These are phyloP conservation scores for Neohortaea acidophila DNA, from an alignment of 495 filamentous ascomycete genomes.

Conservation along the genomic window DNA sequence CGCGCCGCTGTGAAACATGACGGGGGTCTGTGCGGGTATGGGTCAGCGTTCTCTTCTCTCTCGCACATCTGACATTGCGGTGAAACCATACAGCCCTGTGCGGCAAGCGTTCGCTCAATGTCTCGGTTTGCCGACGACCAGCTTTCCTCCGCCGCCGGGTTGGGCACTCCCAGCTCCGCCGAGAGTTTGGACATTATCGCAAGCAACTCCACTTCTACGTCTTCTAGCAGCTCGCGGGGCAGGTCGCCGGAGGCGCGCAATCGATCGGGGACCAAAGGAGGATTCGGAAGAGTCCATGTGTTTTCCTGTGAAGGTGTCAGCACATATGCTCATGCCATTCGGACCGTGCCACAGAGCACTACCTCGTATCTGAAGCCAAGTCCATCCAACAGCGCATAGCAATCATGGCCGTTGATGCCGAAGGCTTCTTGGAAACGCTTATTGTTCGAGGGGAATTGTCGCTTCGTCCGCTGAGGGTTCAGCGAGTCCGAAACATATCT, in stretches of 20 bases:
- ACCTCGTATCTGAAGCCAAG: slow-evolving; percentile 40
- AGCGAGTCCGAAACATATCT: slow-evolving; percentile 50
- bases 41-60: too few relatives aligned
- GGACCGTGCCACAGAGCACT: not conserved
- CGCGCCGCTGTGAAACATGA: slow-evolving; percentile 3
- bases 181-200: slow-evolving; percentile 8
- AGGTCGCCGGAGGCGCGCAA: slow-evolving; percentile 6
- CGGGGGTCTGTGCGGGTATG: slow-evolving; percentile 6
- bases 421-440: slow-evolving; percentile 58
- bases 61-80: not conserved
- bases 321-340: not conserved
- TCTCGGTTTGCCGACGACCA: slow-evolving; percentile 11
- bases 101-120: slow-evolving; percentile 13
- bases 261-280: slow-evolving; percentile 2
- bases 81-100: slow-evolving; percentile 12
- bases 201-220: slow-evolving; percentile 13
- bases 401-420: slow-evolving; percentile 44
- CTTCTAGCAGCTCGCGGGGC: slow-evolving; percentile 12
- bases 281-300: slow-evolving; percentile 10
- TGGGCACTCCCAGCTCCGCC: slow-evolving; percentile 42
- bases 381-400: slow-evolving; percentile 36
- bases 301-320: not conserved
- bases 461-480: slow-evolving; percentile 29
- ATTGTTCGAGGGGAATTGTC: slow-evolving; percentile 49
- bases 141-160: slow-evolving; percentile 39